Conservation (phyloP, 208 protist species). For the Polymyxa betae region DNA sequence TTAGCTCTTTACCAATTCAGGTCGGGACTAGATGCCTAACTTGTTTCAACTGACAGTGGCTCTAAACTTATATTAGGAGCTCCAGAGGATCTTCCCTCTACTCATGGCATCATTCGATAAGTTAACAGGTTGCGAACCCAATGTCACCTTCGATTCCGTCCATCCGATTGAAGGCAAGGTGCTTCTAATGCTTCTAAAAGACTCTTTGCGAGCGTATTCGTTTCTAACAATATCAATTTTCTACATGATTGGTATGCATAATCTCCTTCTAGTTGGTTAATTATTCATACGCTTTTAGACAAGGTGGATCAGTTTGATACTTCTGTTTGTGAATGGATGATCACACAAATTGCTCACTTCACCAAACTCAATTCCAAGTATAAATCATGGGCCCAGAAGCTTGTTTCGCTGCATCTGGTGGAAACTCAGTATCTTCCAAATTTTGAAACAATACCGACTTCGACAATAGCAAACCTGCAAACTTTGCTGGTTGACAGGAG, state of each 20-base stretch:
- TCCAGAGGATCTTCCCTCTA: background rate
- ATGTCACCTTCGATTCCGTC: background rate
- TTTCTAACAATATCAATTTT: constrained; percentile 48
- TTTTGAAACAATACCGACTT: constrained; percentile 20
- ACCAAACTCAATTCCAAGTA: constrained; percentile 6
- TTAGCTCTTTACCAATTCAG: constrained; percentile 12
- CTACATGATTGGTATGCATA: background rate
- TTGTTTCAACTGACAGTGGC: background rate
- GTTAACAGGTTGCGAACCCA: background rate
- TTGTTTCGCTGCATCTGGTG: background rate
- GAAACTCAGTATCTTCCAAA: background rate
- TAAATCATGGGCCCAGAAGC: constrained; percentile 21
- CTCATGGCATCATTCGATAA: background rate
- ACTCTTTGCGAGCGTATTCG: background rate
- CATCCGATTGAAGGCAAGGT: constrained; percentile 21
- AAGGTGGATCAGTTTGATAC: constrained; percentile 26
- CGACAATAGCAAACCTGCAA: constrained; percentile 11
- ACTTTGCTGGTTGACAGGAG: background rate
- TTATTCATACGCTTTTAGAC: background rate
- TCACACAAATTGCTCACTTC: constrained; percentile 22
- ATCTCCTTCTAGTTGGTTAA: background rate
- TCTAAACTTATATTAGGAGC: background rate
- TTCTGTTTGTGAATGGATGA: constrained; percentile 24
- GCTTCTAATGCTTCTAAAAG: constrained; percentile 8
- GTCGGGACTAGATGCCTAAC: background rate